Evolutionary conservation across 1,139 yeast genomes (phyloP), one percentile per base, ranked within the genome.

Genomic region (Saccharomyces hybrid): DNA sequence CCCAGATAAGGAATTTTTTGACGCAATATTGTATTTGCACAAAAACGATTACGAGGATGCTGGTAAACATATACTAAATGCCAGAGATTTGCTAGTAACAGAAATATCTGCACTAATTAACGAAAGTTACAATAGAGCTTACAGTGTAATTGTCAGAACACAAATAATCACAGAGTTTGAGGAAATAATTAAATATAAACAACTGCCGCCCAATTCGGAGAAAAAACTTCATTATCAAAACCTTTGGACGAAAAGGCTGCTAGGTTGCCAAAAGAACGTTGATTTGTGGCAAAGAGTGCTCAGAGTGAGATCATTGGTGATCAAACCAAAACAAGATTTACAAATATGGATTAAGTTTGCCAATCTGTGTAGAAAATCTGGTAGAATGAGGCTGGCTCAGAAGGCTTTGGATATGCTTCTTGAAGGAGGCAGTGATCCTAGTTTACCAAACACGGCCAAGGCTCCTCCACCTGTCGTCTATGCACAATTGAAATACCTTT

Each of bases 301-400:
- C 57, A 88, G 91, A 68, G 96, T 93, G 1, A 78, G 99, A 55
- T 95, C 98, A 0, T 76, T 95, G 55, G 98, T 95, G n/a, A 88
- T 93, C 46, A 87, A 87, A 59, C 99, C 99, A 1, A 89, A 91
- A 62, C 96, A 93, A 64, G 98, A 95, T 68, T 88, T 91, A 96
- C 95, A 89, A 57, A 89, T 91, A 83, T 90, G 98, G 97, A 93
- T 95, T 63, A 91, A 93, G 69, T 95, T 93, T 76, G 98, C 99
- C 29, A 93, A 95, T 64, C 76, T 95, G 56, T 91, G 99, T 67
- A 80, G 99, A 59, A 95, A 93, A 70, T 87, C 96, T 9, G 96
- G 96, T 3, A 77, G 99, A 60, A 75, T 90, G 61, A 95, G 95
- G 16, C 75, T 95, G 57, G 98, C 99, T 1, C 97, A 93, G 65